Evolutionary conservation across 495 filamentous ascomycete species (phyloP).

Genomic region (Aspergillus leporis): DNA sequence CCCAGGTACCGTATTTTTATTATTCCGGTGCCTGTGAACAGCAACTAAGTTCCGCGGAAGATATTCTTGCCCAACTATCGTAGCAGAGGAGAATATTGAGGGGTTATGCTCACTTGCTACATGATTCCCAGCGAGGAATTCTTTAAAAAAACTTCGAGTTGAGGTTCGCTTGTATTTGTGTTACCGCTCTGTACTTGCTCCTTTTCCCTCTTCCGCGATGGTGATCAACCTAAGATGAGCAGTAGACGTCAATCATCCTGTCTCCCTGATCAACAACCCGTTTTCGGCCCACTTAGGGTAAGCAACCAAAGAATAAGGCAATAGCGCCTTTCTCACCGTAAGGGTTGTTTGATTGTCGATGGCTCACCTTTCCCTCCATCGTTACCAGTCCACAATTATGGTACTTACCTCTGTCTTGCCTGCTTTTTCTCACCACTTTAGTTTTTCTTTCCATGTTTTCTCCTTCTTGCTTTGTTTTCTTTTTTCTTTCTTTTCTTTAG

Average conservation of each 20-base stretch:
- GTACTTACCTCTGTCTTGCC: background rate
- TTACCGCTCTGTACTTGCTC: conserved; percentile 2
- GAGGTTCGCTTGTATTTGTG: background rate
- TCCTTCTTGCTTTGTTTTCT: conserved; percentile 3
- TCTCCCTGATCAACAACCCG: conserved; percentile 24
- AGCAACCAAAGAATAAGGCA: conserved; percentile 17
- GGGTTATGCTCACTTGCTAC: background rate
- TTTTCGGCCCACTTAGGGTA: conserved; percentile 24
- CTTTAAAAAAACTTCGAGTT: background rate
- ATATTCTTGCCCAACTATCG: conserved; percentile 4
- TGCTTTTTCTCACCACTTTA: background rate
- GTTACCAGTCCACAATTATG: conserved; percentile 8
- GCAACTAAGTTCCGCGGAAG: background rate
- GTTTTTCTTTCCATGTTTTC: background rate
- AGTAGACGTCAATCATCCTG: conserved; percentile 23
- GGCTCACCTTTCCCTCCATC: conserved; percentile 18
- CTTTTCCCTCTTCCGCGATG: conserved; percentile 16
- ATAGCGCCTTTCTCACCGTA: conserved; percentile 23
- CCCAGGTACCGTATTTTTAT: background rate
- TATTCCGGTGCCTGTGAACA: background rate
- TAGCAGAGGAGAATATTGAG: conserved; percentile 1
- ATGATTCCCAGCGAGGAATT: background rate
- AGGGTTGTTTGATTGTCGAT: conserved; percentile 20
- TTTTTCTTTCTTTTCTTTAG: background rate
- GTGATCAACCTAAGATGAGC: conserved; percentile 10